phyloP scores from a whole-genome alignment of 192 early-diverging fungal genomes.

The Linnemannia elongata region DNA sequence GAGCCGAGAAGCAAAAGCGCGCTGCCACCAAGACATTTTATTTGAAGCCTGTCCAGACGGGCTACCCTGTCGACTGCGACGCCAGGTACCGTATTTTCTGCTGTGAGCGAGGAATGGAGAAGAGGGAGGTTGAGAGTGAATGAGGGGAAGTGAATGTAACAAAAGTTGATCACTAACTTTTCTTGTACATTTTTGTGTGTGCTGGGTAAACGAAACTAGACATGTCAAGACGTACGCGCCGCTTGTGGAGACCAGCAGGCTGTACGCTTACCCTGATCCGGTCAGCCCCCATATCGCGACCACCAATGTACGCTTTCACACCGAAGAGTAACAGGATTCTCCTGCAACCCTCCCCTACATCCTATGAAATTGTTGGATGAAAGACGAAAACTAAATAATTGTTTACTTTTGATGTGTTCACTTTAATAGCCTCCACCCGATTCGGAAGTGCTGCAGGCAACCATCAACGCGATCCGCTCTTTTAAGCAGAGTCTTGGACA shows the following conservation, averaged over 20 bases:
- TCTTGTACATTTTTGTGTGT: not conserved
- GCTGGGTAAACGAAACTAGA: slow-evolving; percentile 35
- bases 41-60: slow-evolving; percentile 88
- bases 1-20: slow-evolving; percentile 47
- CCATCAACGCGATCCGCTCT: slow-evolving; percentile 56
- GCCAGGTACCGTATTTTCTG: slow-evolving; percentile 58
- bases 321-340: not conserved
- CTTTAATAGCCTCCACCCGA: slow-evolving; percentile 60
- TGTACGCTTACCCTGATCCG: slow-evolving; percentile 80
- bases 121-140: not conserved
- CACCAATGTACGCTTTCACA: slow-evolving; percentile 45
- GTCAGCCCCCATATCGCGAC: slow-evolving; percentile 83
- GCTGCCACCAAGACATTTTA: slow-evolving; percentile 67
- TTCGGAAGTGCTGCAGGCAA: slow-evolving; percentile 56
- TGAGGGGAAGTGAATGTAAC: not conserved
- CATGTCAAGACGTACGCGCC: slow-evolving; percentile 69
- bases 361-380: not conserved
- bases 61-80: slow-evolving; percentile 83
- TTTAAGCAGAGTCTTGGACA: slow-evolving; percentile 30
- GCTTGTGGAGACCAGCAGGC: slow-evolving; percentile 56
- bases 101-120: not conserved
- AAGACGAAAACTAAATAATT: not conserved
- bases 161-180: not conserved
- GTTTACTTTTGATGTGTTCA: not conserved
- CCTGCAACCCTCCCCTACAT: not conserved